Conservation (phyloP, 148 eudicot genomes). For the Gaultheria prostrata region DNA sequence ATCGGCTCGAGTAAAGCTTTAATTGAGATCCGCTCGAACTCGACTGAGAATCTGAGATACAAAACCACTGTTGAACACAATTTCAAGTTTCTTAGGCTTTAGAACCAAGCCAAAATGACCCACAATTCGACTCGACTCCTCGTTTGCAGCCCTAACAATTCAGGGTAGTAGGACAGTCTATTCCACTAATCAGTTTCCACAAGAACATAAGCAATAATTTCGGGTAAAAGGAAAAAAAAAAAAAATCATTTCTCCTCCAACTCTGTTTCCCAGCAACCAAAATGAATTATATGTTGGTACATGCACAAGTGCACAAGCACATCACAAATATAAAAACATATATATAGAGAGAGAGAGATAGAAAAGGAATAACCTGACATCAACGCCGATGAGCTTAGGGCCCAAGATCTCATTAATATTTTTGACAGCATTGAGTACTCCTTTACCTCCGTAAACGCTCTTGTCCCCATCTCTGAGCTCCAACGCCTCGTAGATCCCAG, state of each 20-base stretch:
- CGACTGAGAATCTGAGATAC: not conserved
- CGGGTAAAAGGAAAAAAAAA: not conserved
- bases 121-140: not conserved
- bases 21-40: not conserved
- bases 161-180: too few species aligned
- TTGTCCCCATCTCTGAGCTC: slow-evolving; percentile 93
- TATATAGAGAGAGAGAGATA: not conserved
- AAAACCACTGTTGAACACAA: not conserved
- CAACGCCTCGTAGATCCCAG: slow-evolving; percentile 95
- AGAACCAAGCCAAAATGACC: not conserved
- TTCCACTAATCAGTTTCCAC: not conserved
- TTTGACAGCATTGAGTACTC: slow-evolving; percentile 71
- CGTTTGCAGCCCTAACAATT: not conserved
- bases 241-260: not conserved
- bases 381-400: slow-evolving; percentile 69
- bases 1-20: not conserved
- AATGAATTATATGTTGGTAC: not conserved
- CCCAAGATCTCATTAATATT: slow-evolving; percentile 80
- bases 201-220: not conserved
- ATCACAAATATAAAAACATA: too few species aligned
- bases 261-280: not conserved
- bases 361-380: slow-evolving; percentile 47
- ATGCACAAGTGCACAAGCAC: not conserved
- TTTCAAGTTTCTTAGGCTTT: not conserved
- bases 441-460: slow-evolving; percentile 83